Evolutionary conservation across 148 eudicot genomes (phyloP).

Genomic region (Pouteria glomerata): DNA sequence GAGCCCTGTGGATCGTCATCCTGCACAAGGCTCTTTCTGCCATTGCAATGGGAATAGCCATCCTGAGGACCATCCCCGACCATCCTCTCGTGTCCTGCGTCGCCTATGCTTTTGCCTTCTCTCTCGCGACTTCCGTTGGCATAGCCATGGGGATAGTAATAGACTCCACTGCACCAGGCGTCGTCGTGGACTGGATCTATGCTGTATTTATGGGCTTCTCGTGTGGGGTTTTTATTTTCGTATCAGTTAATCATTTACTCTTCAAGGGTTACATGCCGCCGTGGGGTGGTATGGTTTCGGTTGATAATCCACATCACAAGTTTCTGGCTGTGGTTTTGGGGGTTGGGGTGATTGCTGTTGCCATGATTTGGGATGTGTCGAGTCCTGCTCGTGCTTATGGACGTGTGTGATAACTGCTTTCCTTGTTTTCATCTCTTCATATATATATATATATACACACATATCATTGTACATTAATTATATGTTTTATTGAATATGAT

Average conservation of each 20-base stretch:
- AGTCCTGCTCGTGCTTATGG: background rate
- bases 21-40: conserved; percentile 36
- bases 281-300: background rate
- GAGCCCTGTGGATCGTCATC: conserved; percentile 32
- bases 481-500: too few species aligned
- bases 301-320: conserved; percentile 18
- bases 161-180: conserved; percentile 24
- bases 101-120: conserved; percentile 37
- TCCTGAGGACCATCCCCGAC: conserved; percentile 26
- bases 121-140: conserved; percentile 32
- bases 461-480: too few species aligned
- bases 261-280: conserved; percentile 19
- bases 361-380: conserved; percentile 36
- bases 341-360: conserved; percentile 28
- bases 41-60: conserved; percentile 32
- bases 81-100: conserved; percentile 27
- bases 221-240: conserved; percentile 31
- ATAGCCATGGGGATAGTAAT: conserved; percentile 31
- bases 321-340: conserved; percentile 29
- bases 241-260: conserved; percentile 30
- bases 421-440: too few species aligned
- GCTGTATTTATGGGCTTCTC: conserved; percentile 32
- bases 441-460: too few species aligned
- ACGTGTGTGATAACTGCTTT: background rate
- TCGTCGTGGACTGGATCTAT: conserved; percentile 32